Percentiles rank a stretch among this genome's conserved stretches.
Conservation (phyloP, 768 basidiomycete species). For the Strobilomyces confusus region DNA sequence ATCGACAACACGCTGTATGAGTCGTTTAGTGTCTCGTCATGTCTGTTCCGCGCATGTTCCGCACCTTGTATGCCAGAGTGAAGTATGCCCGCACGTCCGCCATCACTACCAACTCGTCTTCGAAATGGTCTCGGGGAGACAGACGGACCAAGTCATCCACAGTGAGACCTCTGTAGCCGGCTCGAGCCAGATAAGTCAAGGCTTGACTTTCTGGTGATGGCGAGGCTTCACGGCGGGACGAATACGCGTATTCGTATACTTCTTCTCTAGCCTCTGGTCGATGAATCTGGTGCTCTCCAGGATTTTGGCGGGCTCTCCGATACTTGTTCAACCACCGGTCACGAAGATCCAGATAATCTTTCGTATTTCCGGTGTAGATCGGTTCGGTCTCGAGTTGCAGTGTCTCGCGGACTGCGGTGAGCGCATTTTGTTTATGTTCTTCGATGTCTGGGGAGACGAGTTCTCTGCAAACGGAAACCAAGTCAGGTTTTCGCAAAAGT, state of each 20-base stretch:
- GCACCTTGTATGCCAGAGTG: constrained; percentile 51
- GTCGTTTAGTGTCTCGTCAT: not conserved
- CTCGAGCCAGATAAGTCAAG: constrained; percentile 28
- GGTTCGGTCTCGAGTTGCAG: constrained; percentile 38
- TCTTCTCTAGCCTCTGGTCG: no score
- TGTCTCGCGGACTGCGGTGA: constrained; percentile 28
- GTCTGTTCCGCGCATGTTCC: not conserved
- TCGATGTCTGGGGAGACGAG: constrained; percentile 29
- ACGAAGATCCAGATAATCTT: constrained; percentile 20
- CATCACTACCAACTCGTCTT: constrained; percentile 48
- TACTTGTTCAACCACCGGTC: constrained; percentile 26
- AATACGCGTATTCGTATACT: no score
- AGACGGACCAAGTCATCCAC: constrained; percentile 27
- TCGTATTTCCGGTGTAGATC: constrained; percentile 35
- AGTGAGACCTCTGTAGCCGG: constrained; percentile 23
- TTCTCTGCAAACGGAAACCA: constrained; percentile 17
- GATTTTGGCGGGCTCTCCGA: constrained; percentile 8
- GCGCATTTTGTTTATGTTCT: constrained; percentile 22
- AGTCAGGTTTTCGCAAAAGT: not conserved
- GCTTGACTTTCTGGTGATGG: constrained; percentile 11
- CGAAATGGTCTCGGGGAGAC: constrained; percentile 24
- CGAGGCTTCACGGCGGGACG: no score
- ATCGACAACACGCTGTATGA: constrained; percentile 50
- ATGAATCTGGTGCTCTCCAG: not conserved
- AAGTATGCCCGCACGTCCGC: constrained; percentile 55